Conservation (phyloP, 805 yeast species). For the Saccharomycopsis fodiens region DNA sequence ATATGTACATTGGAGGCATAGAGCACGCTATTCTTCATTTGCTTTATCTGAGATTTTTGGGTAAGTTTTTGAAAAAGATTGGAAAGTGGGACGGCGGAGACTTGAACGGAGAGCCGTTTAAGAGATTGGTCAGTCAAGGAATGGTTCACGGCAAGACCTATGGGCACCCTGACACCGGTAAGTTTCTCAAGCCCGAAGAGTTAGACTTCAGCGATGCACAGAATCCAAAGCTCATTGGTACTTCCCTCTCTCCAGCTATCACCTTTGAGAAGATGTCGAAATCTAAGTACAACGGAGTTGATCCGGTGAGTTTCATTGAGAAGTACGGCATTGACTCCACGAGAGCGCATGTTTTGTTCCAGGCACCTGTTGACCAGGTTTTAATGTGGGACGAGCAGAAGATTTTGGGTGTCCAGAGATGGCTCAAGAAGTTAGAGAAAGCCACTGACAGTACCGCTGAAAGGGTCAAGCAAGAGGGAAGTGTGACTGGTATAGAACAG, state of each 20-base stretch:
- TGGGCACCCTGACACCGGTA: conserved; percentile 61
- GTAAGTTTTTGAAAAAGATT: conserved; percentile 64
- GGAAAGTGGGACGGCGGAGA: conserved; percentile 62
- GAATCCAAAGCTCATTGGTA: conserved; percentile 21
- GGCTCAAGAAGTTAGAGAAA: conserved; percentile 39
- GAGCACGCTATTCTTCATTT: conserved; percentile 95
- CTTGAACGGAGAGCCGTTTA: conserved; percentile 69
- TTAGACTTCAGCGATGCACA: conserved; percentile 36
- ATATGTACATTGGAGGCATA: conserved; percentile 87
- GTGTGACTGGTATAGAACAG: not conserved
- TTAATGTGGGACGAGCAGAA: conserved; percentile 87
- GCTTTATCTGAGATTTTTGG: conserved; percentile 75
- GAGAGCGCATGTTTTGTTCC: conserved; percentile 87
- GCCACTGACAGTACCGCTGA: not conserved
- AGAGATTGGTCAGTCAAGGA: conserved; percentile 81
- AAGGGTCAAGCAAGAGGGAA: too few species aligned
- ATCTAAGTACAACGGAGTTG: conserved; percentile 91
- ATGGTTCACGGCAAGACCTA: conserved; percentile 95
- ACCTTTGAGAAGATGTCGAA: conserved; percentile 93
- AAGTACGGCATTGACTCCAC: conserved; percentile 90
- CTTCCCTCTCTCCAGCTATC: conserved; percentile 45
- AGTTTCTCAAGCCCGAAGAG: conserved; percentile 76
- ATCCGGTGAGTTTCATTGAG: conserved; percentile 69
- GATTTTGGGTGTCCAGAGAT: conserved; percentile 80
- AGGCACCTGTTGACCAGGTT: conserved; percentile 78